phyloP scores from a whole-genome alignment of 805 yeast genomes.

The Saturnispora mendoncae region DNA sequence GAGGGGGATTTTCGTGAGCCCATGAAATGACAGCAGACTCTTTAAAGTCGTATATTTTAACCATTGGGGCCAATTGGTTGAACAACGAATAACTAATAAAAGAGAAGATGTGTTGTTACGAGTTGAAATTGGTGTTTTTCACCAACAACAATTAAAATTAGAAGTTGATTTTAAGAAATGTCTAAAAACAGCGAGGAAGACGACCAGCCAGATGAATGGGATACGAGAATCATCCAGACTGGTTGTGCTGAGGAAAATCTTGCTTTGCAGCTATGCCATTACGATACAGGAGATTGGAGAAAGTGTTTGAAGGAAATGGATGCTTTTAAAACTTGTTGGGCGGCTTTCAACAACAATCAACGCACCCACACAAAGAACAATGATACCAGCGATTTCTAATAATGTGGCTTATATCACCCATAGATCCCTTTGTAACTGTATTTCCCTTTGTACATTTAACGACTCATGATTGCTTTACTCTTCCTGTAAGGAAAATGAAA shows the following conservation, averaged over 20 bases:
- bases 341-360: constrained; percentile 29
- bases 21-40: constrained; percentile 95
- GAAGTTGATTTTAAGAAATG: background rate
- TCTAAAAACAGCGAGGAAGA: constrained; percentile 29
- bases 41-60: constrained; percentile 73
- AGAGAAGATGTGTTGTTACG: constrained; percentile 10
- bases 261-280: constrained; percentile 66
- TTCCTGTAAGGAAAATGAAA: too few relatives aligned
- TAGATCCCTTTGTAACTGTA: too few relatives aligned
- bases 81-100: background rate
- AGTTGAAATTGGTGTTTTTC: background rate
- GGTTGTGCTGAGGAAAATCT: constrained; percentile 73
- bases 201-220: constrained; percentile 73
- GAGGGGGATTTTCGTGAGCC: constrained; percentile 71
- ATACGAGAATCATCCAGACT: constrained; percentile 58
- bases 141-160: background rate
- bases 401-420: too few relatives aligned
- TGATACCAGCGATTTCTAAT: constrained; percentile 19
- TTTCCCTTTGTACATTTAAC: too few relatives aligned
- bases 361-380: constrained; percentile 33
- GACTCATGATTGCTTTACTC: too few relatives aligned
- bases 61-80: constrained; percentile 36
- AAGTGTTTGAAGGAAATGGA: constrained; percentile 53
- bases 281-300: constrained; percentile 78
- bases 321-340: constrained; percentile 38